Percentiles rank a stretch among this genome's conserved stretches.
phyloP scores from a whole-genome alignment of 768 basidiomycete species.

The Boletus tylopilopsis region DNA sequence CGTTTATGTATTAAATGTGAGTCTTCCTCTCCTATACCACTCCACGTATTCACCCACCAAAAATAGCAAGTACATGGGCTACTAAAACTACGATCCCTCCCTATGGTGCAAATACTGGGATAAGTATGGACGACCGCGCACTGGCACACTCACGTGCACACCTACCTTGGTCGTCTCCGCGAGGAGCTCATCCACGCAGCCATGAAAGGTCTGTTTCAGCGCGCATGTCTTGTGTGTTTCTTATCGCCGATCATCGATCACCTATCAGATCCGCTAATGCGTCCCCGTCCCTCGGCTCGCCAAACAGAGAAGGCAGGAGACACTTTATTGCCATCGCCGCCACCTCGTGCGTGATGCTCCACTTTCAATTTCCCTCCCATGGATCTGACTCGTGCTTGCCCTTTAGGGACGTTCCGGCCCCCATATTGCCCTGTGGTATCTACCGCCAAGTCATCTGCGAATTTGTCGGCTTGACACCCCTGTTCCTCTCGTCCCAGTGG shows the following conservation, averaged over 20 bases:
- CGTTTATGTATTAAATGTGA: slow-evolving; percentile 67
- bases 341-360: no score
- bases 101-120: slow-evolving; percentile 77
- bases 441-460: slow-evolving; percentile 91
- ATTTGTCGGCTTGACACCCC: slow-evolving; percentile 78
- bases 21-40: slow-evolving; percentile 7
- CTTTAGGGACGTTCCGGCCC: slow-evolving; percentile 66
- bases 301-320: no score
- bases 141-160: slow-evolving; percentile 56
- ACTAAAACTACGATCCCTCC: slow-evolving; percentile 63
- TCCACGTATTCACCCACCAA: not conserved
- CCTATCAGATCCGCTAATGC: no score
- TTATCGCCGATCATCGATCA: no score
- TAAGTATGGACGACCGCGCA: slow-evolving; percentile 58
- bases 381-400: no score
- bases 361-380: no score
- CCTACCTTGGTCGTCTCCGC: no score
- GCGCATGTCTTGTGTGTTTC: no score
- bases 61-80: slow-evolving; percentile 75
- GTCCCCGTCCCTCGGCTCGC: no score
- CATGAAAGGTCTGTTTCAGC: no score
- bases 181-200: no score
- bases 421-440: slow-evolving; percentile 87
- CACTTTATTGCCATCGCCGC: no score
- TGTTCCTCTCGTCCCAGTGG: slow-evolving; percentile 63